Evolutionary conservation across 1,284 basidiomycete species (phyloP), one percentile per base, ranked within the genome.

Genomic region (Ustilago shanxiensis): DNA sequence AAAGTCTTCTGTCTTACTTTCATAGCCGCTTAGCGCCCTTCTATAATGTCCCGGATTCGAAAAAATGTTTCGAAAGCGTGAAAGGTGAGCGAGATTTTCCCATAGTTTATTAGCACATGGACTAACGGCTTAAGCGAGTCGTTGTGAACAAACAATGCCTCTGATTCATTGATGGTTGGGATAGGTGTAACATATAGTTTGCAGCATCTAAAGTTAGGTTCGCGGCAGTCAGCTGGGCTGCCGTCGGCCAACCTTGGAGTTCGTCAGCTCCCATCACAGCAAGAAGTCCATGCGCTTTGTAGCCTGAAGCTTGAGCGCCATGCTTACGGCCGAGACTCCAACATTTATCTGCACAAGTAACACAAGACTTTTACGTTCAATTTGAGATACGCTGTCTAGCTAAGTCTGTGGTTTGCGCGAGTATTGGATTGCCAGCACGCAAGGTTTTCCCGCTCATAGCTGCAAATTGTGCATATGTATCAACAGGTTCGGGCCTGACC

Each of bases 401-500:
- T 6, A 33, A 33, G 31, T 33, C 31, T 33, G 5, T 33, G 31
- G 11, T 6, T 5, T 33, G 31, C 5, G 31, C 31, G 31, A 11
- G 31, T 6, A 33, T 33, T 33, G 31, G 6, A 11, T 33, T 11
- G n/a, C n/a, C n/a, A n/a, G n/a, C n/a, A n/a, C n/a, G n/a, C n/a
- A n/a, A n/a, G n/a, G n/a, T n/a, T n/a, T n/a, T n/a, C n/a, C n/a
- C n/a, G n/a, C n/a, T n/a, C n/a, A n/a, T 11, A 33, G 31, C 31
- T 33, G 31, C 31, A 11, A 33, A 11, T 11, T 35, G 53, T 55
- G 53, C 35, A 55, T 41, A 41, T 55, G 35, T 18, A 55, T 41
- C 10, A 37, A 13, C 35, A 2, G 24, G 47, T 49, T 49, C 10
- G 47, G 20, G 24, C 26, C 14, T 26, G 47, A 26, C 16, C 8